phyloP scores from a whole-genome alignment of 345 rosid genomes.

The Alliaria petiolata region DNA sequence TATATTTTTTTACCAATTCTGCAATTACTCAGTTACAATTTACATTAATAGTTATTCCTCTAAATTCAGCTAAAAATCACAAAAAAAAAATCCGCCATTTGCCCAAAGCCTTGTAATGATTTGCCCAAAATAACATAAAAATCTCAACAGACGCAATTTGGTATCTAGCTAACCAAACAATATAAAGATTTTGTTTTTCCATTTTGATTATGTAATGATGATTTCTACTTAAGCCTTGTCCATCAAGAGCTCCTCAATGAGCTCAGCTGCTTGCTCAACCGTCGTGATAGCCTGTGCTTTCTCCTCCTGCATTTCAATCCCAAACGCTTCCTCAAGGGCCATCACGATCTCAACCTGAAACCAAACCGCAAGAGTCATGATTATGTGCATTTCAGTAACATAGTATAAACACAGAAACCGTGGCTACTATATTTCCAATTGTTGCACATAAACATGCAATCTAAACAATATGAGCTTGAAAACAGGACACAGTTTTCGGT shows the following conservation, averaged over 20 bases:
- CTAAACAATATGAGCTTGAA: neutral
- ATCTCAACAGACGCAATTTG: neutral
- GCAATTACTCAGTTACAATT: too few relatives aligned
- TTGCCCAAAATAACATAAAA: neutral
- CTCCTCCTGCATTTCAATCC: constrained; percentile 64
- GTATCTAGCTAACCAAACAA: too few relatives aligned
- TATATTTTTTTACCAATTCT: too few relatives aligned
- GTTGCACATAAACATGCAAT: too few relatives aligned
- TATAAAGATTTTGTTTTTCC: too few relatives aligned
- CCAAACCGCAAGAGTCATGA: neutral
- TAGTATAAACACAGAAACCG: too few relatives aligned
- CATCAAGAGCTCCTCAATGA: constrained; percentile 53
- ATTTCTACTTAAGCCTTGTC: constrained; percentile 9
- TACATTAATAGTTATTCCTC: too few relatives aligned
- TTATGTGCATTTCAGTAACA: neutral
- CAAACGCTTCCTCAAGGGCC: constrained; percentile 74
- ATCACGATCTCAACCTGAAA: constrained; percentile 73
- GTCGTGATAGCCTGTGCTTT: constrained; percentile 57
- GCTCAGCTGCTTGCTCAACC: constrained; percentile 70
- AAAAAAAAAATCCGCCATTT: too few relatives aligned
- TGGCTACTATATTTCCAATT: too few relatives aligned
- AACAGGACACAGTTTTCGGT: too few relatives aligned
- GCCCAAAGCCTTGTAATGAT: constrained; percentile 7
- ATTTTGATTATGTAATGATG: too few relatives aligned
- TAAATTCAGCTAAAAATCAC: too few relatives aligned